Base-by-base conservation (phyloP, 768 basidiomycete genomes). In the Mycena epipterygia region DNA sequence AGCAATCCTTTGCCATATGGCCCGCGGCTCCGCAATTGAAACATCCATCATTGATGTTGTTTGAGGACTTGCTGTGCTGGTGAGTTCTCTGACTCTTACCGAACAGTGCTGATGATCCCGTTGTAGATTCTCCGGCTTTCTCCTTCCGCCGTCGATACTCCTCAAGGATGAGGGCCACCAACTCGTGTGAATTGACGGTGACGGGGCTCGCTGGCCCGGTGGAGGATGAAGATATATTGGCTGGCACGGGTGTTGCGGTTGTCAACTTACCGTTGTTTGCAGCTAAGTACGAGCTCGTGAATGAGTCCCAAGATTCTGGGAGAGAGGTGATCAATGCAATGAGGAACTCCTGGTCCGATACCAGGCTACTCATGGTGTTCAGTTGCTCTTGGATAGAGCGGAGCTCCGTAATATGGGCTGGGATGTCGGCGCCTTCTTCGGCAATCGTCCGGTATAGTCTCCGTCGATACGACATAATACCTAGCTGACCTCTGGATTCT, bases 141-240 rank as follows among this genome's bases (percentile, higher is more conserved):
- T 64, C 62, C 44, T 67, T 67, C 53, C 65, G 29, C 48, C 65
- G 65, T 35, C 65, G 41, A 35, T 67, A 44, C 41, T 59, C 57
- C 64, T 65, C 64, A 23, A 67, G 65, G 9, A 67, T 58, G 56
- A 67, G 65, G 46, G 65, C 53, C 9, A 67, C 56, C n/a, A 67
- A 21, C 25, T 65, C 64, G 23, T 41, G 51, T 42, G 51, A 65
- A 27, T 3, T 55, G 27, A 53, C n/a, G 17, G 64, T 67, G 48
- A 60, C 46, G 23, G 58, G 57, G 46, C 46, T 39, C 17, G 33
- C 42, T 48, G 53, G 39, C 64, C 39, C 57, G n/a, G 46, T 30
- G n/a, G n/a, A n/a, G 35, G 48, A 37, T 51, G 64, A 39, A 49
- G 32, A n/a, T 33, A 19, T 16, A 21, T 14, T 51, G 25, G 17